Evolutionary conservation across 768 basidiomycete species (phyloP), one percentile per base, ranked within the genome.

Genomic region (Calocybe cyanea): DNA sequence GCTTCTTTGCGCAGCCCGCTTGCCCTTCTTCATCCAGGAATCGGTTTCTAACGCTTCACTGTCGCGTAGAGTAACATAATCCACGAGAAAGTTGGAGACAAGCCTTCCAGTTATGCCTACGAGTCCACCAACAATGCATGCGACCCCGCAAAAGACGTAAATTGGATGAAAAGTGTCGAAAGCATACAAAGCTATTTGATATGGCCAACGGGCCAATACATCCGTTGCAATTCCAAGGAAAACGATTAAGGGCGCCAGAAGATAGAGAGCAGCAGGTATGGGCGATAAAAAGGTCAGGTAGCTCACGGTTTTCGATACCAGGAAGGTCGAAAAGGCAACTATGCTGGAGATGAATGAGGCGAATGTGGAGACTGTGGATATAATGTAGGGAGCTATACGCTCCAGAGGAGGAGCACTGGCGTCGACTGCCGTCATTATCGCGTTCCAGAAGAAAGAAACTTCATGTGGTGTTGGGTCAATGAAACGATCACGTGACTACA

Each of bases 141-240:
- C 80, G 1, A 77, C 71, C 1, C 77, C 77, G 31, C 67, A 70
- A 48, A 82, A 73, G 11, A 80, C 70, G 51, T 82, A 83, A 25
- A 81, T 41, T 0, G 81, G 81, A 38, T 76, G 78, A 1, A 81
- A 41, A 8, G 69, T 66, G 6, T 73, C 68, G 14, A 73, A 57
- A 20, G 75, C 45, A 56, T 65, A 71, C 5, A 61, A 39, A 17
- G 63, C 50, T 28, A 72, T 56, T 10, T 56, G 50, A 52, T 72
- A 75, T 0, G 83, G 83, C 17, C 68, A 63, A 50, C 65, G 60
- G 2, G 85, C 32, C 44, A 75, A 63, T 18, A 73, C 31, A 37
- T 74, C 67, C 18, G 72, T 47, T 6, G 69, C 15, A 19, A 80
- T 56, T 10, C 74, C 57, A 24, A 67, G 24, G 48, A 77, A 62